Evolutionary conservation across 148 eudicot genomes (phyloP), one percentile per base, ranked within the genome.

Genomic region (Gaultheria prostrata): DNA sequence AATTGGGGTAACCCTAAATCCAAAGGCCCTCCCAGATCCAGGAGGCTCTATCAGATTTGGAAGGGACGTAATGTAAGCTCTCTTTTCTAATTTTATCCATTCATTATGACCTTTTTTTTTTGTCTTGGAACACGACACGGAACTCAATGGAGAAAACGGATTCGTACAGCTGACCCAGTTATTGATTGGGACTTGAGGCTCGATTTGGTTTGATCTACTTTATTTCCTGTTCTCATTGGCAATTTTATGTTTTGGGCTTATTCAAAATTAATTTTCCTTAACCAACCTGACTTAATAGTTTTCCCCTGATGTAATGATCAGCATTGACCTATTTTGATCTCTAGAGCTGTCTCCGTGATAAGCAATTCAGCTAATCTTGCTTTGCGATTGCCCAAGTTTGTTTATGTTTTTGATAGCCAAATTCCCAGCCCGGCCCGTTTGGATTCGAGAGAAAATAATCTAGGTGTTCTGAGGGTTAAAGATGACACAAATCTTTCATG

Each of bases 41-140:
- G 87, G 87, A 91, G 92, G 88, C 90, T 92, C 9, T 95, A 93
- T 88, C 89, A 84, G 81, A 95, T 95, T 85, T 95, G 98, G 98
- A 93, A 90, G 80, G 98, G 98, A 48, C 87, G 91, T 82, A 95
- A 93, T 86, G 98, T 95, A 91, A 81, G 93, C 63, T 14, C 28
- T 51, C 49, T 35, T 48, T 13, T 11, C 10, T 51, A 61, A 8
- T 9, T 61, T 57, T 18, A 57, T 56, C 61, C 3, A 26, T 28
- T 30, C 17, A 67, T 70, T 30, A 30, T 30, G 17, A 30, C 74
- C 39, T 70, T 70, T 4, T 70, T 0, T 67, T 67, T 67, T 9
- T 57, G 20, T 57, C 28, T 7, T 10, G 9, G 67, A 61, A 21
- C 12, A 61, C 12, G 28, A 56, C 1, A 15, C 24, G 18, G 20